Base-by-base conservation (phyloP, 441 rosid genomes). In the Croton laevigatus region DNA sequence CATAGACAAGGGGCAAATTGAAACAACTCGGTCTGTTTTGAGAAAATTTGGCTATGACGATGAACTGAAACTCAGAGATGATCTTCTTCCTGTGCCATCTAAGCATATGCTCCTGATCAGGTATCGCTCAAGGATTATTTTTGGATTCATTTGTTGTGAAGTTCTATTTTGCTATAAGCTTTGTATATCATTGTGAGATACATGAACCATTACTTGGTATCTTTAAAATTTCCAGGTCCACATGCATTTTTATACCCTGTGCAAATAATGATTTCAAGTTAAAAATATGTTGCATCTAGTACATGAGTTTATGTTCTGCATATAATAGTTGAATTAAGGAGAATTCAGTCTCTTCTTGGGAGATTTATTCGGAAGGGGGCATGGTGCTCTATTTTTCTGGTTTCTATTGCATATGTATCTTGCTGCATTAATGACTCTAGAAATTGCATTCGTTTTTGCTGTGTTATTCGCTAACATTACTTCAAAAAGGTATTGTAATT, bases 1-100 rank as follows among this genome's bases (percentile, higher is more conserved):
- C 71, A 94, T 94, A 44, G 98, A 90, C 70, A 91, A 86, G 81
- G 96, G 97, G 63, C 89, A 97, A 66, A 83, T 89, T 1, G 97
- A 94, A 87, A 89, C 97, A 44, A 88, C 97, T 19, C 90, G 98
- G 96, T 81, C 96, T 14, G 97, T 91, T 58, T 77, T 94, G 37
- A 82, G 97, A 80, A 91, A 89, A 77, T 94, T 82, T 71, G 98
- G 96, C 65, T 91, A 93, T 70, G 80, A 83, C 55, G 83, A 87
- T 63, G 90, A 91, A 62, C 71, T 91, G 73, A 84, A 86, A 82
- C 85, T 93, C 64, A 81, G 85, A 34, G 87, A 91, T 77, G 91
- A 89, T 53, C 66, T 85, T 68, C 89, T 93, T 78, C 96, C 97
- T n/a, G 58, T 82, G 79, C 83, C 90, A 65, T 68, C 81, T 68